These are phyloP conservation scores for Ensete ventricosum DNA, from an alignment of 176 grass and related monocot species.

Conservation along the genomic window DNA sequence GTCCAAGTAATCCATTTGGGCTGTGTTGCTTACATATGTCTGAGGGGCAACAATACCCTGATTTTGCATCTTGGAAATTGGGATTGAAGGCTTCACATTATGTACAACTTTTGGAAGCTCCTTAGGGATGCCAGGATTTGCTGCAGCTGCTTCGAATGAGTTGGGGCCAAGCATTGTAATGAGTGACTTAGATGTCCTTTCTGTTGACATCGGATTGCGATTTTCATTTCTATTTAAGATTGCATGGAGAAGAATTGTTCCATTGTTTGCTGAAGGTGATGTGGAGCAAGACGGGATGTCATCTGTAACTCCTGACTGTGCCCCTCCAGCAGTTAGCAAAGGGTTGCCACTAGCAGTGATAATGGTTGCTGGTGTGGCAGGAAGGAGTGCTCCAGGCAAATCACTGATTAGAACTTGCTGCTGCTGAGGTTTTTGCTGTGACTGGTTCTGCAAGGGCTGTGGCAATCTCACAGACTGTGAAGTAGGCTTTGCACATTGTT, in stretches of 20 bases:
- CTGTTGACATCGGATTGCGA: slow-evolving; percentile 32
- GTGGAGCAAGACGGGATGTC: slow-evolving; percentile 83
- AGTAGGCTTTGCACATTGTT: slow-evolving; percentile 36
- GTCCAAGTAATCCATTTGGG: slow-evolving; percentile 65
- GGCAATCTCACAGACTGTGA: slow-evolving; percentile 23
- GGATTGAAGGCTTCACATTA: slow-evolving; percentile 45
- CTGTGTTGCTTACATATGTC: slow-evolving; percentile 54
- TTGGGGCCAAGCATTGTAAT: slow-evolving; percentile 36
- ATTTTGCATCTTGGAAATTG: slow-evolving; percentile 44
- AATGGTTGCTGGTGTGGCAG: slow-evolving; percentile 22
- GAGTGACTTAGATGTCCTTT: slow-evolving; percentile 38
- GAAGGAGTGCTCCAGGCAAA: slow-evolving; percentile 36
- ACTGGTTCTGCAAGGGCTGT: slow-evolving; percentile 32
- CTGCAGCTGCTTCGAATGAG: slow-evolving; percentile 39
- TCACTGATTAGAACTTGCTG: slow-evolving; percentile 40
- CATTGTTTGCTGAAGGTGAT: slow-evolving; percentile 63
- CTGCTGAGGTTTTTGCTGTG: slow-evolving; percentile 45
- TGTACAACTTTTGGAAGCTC: slow-evolving; percentile 40
- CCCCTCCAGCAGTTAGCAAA: slow-evolving; percentile 25
- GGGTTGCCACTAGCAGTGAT: slow-evolving; percentile 38
- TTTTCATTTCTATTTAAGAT: slow-evolving; percentile 40
- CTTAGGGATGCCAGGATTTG: slow-evolving; percentile 29
- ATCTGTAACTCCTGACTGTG: slow-evolving; percentile 80
- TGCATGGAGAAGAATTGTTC: slow-evolving; percentile 31
- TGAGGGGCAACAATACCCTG: slow-evolving; percentile 33